Base-by-base conservation (phyloP, 257 asterid genomes). In the Handroanthus guayacan region DNA sequence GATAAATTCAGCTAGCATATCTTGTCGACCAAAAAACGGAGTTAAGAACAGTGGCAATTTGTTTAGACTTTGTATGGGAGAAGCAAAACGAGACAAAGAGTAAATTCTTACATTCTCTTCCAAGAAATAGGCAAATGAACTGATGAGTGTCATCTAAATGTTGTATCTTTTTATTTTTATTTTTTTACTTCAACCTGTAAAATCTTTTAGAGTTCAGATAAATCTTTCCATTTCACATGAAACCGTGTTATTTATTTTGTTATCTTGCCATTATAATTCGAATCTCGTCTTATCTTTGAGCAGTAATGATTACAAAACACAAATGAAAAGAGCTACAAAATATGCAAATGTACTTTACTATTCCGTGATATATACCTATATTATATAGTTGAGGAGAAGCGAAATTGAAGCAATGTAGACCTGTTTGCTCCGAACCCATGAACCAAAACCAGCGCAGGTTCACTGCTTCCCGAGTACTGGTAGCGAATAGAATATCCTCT, bases 351-450 rank as follows among this genome's bases (percentile, higher is more conserved):
- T n/a, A 70, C 16, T 56, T 20, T 84, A 71, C 71, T 56, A 60
- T 75, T 80, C 18, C n/a, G 68, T 69, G 74, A 79, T 76, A 75
- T 64, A 82, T 91, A 93, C 92, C 95, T 90, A 89, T 82, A 81
- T 82, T 75, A 85, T 77, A 86, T 52, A 86, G 87, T 87, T 85
- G 89, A 82, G 67, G 84, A 83, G 91, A 88, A 86, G 89, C 81
- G 78, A 83, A 86, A 83, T 82, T 74, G 82, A 85, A 86, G 82
- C 85, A 81, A 82, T 84, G 88, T 86, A 80, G 93, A 94, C 99
- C 99, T 94, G 97, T 95, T 95, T 72, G 99, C 99, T 86, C 99
- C 99, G 79, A 95, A 92, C 85, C 99, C 99, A 75, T 95, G 99
- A 82, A 95, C 67, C 85, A 92, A 77, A 80, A 95, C 88, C 65